Percentiles rank a stretch among this genome's conserved stretches.
Evolutionary conservation across 176 grass and related monocot genomes (phyloP).

Genomic region (Areca catechu): DNA sequence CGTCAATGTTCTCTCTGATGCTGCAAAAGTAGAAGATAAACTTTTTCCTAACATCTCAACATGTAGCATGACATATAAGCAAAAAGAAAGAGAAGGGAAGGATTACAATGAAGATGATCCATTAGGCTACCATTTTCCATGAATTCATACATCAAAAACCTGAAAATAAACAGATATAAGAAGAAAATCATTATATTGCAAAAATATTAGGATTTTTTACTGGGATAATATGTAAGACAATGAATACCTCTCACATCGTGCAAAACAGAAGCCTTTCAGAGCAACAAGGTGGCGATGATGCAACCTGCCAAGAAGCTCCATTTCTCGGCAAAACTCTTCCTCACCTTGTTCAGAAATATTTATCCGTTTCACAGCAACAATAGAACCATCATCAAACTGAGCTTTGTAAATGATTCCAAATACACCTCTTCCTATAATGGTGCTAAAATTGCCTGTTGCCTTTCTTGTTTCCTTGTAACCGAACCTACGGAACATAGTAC

Average conservation of each 20-base stretch:
- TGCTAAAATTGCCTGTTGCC: conserved; percentile 73
- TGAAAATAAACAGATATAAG: conserved; percentile 15
- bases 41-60: not conserved
- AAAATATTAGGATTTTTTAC: not conserved
- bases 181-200: not conserved
- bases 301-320: conserved; percentile 87
- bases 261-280: conserved; percentile 82
- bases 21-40: conserved; percentile 25
- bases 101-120: conserved; percentile 87
- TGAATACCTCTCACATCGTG: conserved; percentile 70
- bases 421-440: conserved; percentile 84
- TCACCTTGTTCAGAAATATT: conserved; percentile 82
- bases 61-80: not conserved
- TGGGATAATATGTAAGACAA: not conserved
- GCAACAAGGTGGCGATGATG: conserved; percentile 98
- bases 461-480: conserved; percentile 71
- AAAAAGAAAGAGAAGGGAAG: conserved; percentile 2
- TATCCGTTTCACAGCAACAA: conserved; percentile 82
- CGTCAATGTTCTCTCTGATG: conserved; percentile 57
- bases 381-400: conserved; percentile 64
- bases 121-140: conserved; percentile 97
- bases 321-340: conserved; percentile 93
- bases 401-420: conserved; percentile 93
- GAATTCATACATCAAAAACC: conserved; percentile 94
- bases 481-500: conserved; percentile 76